Conservation (phyloP, 2,329 filamentous ascomycete species). For the Macroventuria anomochaeta region DNA sequence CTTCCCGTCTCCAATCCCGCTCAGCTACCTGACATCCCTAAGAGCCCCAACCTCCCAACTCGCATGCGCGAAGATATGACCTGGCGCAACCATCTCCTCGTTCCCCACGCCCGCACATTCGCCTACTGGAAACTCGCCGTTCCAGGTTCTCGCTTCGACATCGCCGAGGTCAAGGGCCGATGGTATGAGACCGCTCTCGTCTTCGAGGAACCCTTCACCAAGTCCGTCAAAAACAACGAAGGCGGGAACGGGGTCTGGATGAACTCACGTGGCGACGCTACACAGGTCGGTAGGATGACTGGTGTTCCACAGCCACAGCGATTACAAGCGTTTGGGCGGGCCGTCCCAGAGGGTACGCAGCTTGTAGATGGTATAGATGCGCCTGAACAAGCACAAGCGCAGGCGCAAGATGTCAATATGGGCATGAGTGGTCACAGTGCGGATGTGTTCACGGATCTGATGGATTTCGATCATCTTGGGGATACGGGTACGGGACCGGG, state of each 20-base stretch:
- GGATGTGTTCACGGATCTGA: conserved; percentile 13
- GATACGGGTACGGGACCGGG: background rate
- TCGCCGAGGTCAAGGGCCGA: conserved; percentile 63
- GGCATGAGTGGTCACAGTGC: conserved; percentile 1
- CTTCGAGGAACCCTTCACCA: conserved; percentile 46
- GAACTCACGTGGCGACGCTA: conserved; percentile 55
- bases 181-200: conserved; percentile 66
- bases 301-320: conserved; percentile 44
- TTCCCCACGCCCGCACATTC: conserved; percentile 43
- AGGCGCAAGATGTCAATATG: conserved; percentile 6
- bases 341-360: conserved; percentile 47
- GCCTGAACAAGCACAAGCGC: conserved; percentile 26
- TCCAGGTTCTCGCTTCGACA: conserved; percentile 41
- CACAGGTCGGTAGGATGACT: conserved; percentile 27
- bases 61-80: conserved; percentile 61
- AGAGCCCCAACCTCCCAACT: conserved; percentile 55
- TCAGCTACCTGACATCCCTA: conserved; percentile 47
- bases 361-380: conserved; percentile 51
- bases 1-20: conserved; percentile 32
- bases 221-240: conserved; percentile 48
- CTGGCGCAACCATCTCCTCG: conserved; percentile 55
- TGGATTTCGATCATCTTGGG: conserved; percentile 14
- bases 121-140: conserved; percentile 55
- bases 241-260: conserved; percentile 55
- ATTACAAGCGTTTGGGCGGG: conserved; percentile 51